Conservation (phyloP, 768 basidiomycete genomes). For the Cystofilobasidium ferigula region DNA sequence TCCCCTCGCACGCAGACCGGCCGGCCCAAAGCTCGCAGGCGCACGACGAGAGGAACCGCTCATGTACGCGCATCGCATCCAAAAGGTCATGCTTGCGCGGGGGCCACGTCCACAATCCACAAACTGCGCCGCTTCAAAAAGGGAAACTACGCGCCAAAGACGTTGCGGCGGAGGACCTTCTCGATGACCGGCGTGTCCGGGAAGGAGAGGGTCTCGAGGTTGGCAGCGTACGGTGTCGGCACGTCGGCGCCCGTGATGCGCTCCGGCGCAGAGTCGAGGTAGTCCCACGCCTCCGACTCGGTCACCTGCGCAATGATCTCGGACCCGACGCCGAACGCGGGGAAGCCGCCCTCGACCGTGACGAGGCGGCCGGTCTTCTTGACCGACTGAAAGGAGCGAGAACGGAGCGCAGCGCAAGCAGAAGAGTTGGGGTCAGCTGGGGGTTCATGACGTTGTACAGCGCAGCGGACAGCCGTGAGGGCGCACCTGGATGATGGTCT, state of each 20-base stretch:
- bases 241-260: slow-evolving; percentile 79
- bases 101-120: no score
- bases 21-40: no score
- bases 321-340: slow-evolving; percentile 92
- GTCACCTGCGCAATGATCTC: slow-evolving; percentile 97
- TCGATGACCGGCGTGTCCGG: slow-evolving; percentile 80
- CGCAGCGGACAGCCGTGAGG: neutral
- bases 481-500: slow-evolving; percentile 71
- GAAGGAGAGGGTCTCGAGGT: slow-evolving; percentile 56
- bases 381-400: slow-evolving; percentile 47
- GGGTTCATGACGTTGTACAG: neutral
- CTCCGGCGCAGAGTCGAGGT: slow-evolving; percentile 96
- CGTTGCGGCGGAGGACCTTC: slow-evolving; percentile 49
- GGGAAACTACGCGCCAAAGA: neutral
- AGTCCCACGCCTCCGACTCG: slow-evolving; percentile 96
- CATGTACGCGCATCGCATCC: no score
- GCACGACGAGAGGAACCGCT: no score
- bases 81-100: no score
- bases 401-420: neutral
- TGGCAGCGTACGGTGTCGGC: slow-evolving; percentile 28
- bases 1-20: no score
- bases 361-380: slow-evolving; percentile 97
- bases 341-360: slow-evolving; percentile 97
- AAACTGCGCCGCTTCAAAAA: no score
- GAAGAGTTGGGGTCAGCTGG: neutral